Base-by-base conservation (phyloP, 2,329 filamentous ascomycete genomes). In the Zasmidium angulare region DNA sequence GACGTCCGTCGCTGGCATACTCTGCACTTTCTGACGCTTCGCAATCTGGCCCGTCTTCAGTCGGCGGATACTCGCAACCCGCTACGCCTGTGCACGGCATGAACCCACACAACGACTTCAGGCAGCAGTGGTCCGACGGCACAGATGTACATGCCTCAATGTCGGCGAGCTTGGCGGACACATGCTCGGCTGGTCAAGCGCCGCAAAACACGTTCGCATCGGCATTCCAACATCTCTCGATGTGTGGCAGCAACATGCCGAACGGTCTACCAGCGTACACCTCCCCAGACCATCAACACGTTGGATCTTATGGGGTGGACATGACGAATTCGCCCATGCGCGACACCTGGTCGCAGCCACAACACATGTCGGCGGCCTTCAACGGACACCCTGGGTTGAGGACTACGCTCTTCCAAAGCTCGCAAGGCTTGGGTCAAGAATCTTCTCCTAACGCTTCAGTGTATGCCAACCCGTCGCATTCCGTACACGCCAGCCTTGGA, bases 1-100 rank as follows among this genome's bases (percentile, higher is more conserved):
- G 69, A 49, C 56, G 68, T 19, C 66, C 66, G 10, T 71, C 70
- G 14, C 36, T 69, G 19, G 63, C 64, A 19, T 67, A 59, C 43
- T 66, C 67, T 22, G 52, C 60, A 3, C 55, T 60, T 12, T 67
- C 63, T 31, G 61, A 71, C 54, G 55, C 58, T 12, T 59, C 62
- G 11, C 62, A 63, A n/a, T 69, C 63, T 31, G 63, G 63, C 1
- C 54, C 64, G 1, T 64, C 65, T 1, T 64, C 68, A 3, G 50
- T 63, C 23, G 55, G 54, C 12, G 59, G 59, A 10, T 68, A 65
- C 46, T 70, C 69, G 4, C 64, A 66, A 40, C 66, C 69, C 2
- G 58, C 66, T 0, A 69, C 67, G 2, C 68, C 69, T 4, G 47
- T 65, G 1, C 61, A 68, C 21, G 53, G 46, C 14, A 61, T 68